Percentiles rank a stretch among this genome's conserved stretches.
These are phyloP conservation scores for Nicotiana tomentosiformis DNA, from an alignment of 257 asterid genomes.

Conservation along the genomic window DNA sequence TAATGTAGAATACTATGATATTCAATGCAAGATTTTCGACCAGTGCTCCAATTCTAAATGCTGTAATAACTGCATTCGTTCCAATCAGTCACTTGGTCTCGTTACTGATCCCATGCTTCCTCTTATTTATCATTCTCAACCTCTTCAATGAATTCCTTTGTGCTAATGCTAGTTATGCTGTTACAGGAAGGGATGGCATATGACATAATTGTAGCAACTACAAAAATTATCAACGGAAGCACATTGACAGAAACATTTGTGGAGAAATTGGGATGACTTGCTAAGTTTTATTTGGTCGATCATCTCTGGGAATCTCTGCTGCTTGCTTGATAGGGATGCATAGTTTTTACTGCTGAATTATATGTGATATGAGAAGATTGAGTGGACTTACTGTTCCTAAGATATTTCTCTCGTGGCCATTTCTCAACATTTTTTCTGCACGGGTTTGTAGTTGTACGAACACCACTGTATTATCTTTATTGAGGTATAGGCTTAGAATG, in stretches of 20 bases:
- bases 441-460: neutral
- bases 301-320: neutral
- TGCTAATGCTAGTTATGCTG: neutral
- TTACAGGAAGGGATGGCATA: conserved; percentile 88
- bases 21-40: neutral
- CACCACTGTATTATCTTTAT: neutral
- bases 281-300: neutral
- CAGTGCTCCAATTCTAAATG: neutral
- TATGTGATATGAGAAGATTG: neutral
- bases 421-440: neutral
- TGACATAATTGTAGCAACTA: conserved; percentile 81
- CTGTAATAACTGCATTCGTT: neutral
- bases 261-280: conserved; percentile 39
- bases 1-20: neutral
- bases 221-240: conserved; percentile 67
- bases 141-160: neutral
- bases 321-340: neutral
- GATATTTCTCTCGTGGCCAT: neutral
- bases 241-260: conserved; percentile 60
- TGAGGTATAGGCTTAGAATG: neutral
- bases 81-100: neutral
- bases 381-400: neutral
- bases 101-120: no score
- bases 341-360: neutral
- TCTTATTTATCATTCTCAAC: neutral